Base-by-base conservation (phyloP, 2,329 filamentous ascomycete species). In the Lasiodiplodia hormozganensis region DNA sequence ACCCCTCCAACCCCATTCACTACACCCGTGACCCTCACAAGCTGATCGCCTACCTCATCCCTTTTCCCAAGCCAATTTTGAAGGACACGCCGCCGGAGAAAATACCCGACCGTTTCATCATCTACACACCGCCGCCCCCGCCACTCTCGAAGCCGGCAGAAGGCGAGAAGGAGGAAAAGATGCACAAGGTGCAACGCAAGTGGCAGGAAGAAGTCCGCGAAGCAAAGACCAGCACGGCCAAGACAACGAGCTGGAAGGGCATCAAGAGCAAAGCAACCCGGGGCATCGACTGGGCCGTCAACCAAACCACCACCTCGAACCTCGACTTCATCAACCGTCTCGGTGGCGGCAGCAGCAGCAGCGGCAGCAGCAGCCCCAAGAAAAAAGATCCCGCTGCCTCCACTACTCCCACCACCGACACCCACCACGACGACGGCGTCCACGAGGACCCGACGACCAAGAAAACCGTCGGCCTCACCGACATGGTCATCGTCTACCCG, bases 151-250 rank as follows among this genome's bases (percentile, higher is more conserved):
- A 78, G 65, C 81, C 82, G 0, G 74, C 73, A 18, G 76, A 80
- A 40, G 82, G 81, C 52, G 77, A 80, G 54, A 83, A 82, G 68
- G 82, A 83, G 71, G 76, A 70, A 56, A 78, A 78, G 34, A 69
- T 79, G 52, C 82, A 82, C 71, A 82, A 82, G 69, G 74, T 82
- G 23, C 80, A 82, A 71, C 75, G 82, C 7, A 81, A 81, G 73
- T 84, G 82, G 82, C 79, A 83, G 71, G 77, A 82, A 67, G 81
- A 83, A 71, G 79, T 83, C 12, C 78, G 81, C 5, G 76, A 76
- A 47, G 82, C 82, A 3, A 83, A 82, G 67, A 76, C 78, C 21
- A 78, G 73, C 69, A 76, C 79, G 31, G 79, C 77, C n/a, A 81
- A 82, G 53, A 77, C 74, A 0, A 75, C 76, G 5, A 79, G 76